Evolutionary conservation across 2,329 filamentous ascomycete species (phyloP).

Genomic region (Albophoma yamanashiensis): DNA sequence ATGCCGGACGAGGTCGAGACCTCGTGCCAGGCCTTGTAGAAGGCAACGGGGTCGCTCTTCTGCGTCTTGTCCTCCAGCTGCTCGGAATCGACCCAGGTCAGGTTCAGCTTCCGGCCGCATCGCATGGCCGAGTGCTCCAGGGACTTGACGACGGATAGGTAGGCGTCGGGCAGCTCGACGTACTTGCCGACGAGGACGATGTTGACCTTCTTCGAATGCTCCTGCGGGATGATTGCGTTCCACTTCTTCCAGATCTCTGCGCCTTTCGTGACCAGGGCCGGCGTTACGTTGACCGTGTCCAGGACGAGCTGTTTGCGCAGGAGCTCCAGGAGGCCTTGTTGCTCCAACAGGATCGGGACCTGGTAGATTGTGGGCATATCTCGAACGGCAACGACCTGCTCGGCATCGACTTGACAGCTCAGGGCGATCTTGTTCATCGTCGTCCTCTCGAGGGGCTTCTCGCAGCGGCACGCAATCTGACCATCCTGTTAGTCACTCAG

Average conservation of each 20-base stretch:
- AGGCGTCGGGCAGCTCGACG: constrained; percentile 72
- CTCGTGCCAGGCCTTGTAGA: constrained; percentile 33
- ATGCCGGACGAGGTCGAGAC: constrained; percentile 3
- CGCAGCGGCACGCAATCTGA: constrained; percentile 87
- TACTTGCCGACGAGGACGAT: constrained; percentile 95
- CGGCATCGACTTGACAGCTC: constrained; percentile 75
- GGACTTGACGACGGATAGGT: constrained; percentile 74
- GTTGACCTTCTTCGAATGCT: constrained; percentile 55
- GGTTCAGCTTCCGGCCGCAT: constrained; percentile 65
- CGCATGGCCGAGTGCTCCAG: constrained; percentile 89
- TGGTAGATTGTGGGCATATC: constrained; percentile 90
- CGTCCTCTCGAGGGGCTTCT: constrained; percentile 57
- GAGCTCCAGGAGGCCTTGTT: constrained; percentile 64
- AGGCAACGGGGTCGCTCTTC: constrained; percentile 55
- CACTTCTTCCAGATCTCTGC: constrained; percentile 66
- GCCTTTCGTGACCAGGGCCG: constrained; percentile 50
- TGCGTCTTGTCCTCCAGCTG: constrained; percentile 63
- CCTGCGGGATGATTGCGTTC: constrained; percentile 56
- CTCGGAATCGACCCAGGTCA: constrained; percentile 77
- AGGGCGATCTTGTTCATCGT: constrained; percentile 82
- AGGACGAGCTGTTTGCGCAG: constrained; percentile 57
- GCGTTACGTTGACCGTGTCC: constrained; percentile 41
- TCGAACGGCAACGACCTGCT: constrained; percentile 82
- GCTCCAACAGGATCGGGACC: constrained; percentile 81
- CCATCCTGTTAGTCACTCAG: not conserved